phyloP scores from a whole-genome alignment of 2,329 filamentous ascomycete species.

The Penicillium sp. region DNA sequence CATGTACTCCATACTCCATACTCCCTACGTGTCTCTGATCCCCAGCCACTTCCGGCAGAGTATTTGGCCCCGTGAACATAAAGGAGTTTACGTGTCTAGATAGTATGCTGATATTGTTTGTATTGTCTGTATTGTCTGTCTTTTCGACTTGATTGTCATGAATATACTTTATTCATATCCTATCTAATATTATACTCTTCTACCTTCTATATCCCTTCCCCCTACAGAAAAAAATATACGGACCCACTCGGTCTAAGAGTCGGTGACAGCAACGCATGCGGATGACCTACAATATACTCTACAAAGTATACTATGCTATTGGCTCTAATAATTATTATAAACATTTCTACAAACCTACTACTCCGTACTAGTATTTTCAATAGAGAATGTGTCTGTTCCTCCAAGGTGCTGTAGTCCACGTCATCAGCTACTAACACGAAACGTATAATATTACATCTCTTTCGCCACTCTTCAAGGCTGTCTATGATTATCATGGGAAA shows the following conservation, averaged over 20 bases:
- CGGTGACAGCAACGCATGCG: conserved; percentile 1
- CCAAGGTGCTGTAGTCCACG: not conserved
- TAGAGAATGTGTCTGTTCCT: not conserved
- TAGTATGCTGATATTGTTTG: too few relatives aligned
- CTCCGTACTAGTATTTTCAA: too few relatives aligned
- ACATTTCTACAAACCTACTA: not conserved
- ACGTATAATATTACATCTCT: not conserved
- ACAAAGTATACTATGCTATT: not conserved
- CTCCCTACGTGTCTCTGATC: not conserved
- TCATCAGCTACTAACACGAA: not conserved
- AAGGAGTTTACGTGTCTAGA: not conserved
- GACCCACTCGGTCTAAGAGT: not conserved
- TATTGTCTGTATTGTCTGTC: not conserved
- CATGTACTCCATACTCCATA: not conserved
- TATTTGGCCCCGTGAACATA: not conserved
- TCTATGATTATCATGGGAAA: not conserved
- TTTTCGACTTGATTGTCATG: too few relatives aligned
- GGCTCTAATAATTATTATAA: not conserved
- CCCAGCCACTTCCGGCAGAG: conserved; percentile 9
- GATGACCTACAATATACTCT: not conserved
- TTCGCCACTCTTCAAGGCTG: not conserved
- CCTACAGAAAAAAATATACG: conserved; percentile 3
- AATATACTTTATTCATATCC: not conserved
- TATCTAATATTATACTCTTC: not conserved
- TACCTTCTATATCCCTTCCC: not conserved